These are phyloP conservation scores for Acer campestre DNA, from an alignment of 345 rosid genomes.

Conservation along the genomic window DNA sequence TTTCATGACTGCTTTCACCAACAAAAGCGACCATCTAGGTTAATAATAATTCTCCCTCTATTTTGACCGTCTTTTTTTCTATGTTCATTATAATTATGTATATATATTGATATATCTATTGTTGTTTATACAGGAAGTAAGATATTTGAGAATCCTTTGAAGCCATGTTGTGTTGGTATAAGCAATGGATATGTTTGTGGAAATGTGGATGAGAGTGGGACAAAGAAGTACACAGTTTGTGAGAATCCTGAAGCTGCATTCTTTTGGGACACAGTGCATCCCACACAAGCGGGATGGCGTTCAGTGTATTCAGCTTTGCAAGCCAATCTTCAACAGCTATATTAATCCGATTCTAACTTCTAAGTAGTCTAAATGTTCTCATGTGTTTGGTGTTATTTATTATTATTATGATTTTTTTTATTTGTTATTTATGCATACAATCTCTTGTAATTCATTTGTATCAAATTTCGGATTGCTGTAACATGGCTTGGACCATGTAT, in stretches of 20 bases:
- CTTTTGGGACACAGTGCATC: constrained; percentile 70
- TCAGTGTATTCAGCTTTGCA: constrained; percentile 37
- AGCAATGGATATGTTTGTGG: constrained; percentile 39
- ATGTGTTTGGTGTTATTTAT: neutral
- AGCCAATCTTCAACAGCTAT: constrained; percentile 1
- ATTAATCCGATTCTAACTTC: neutral
- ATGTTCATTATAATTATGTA: neutral
- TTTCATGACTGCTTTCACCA: constrained; percentile 47
- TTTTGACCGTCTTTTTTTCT: neutral
- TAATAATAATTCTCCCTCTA: neutral
- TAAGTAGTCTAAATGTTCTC: neutral
- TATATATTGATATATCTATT: neutral
- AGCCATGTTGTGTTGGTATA: constrained; percentile 58
- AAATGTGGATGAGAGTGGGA: constrained; percentile 38
- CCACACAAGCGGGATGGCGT: constrained; percentile 61
- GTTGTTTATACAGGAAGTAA: constrained; percentile 26
- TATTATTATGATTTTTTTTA: neutral
- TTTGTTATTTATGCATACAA: neutral
- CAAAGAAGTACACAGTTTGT: constrained; percentile 46
- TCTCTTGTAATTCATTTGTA: neutral
- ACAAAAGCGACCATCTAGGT: constrained; percentile 35
- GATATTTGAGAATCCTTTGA: constrained; percentile 48
- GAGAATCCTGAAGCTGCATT: constrained; percentile 49
- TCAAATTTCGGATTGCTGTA: neutral
- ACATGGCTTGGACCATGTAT: neutral